A percentile compares a stretch with the other conserved stretches of the same genome.
These are phyloP conservation scores for Osmanthus fragrans DNA, from an alignment of 257 asterid species.

Conservation along the genomic window DNA sequence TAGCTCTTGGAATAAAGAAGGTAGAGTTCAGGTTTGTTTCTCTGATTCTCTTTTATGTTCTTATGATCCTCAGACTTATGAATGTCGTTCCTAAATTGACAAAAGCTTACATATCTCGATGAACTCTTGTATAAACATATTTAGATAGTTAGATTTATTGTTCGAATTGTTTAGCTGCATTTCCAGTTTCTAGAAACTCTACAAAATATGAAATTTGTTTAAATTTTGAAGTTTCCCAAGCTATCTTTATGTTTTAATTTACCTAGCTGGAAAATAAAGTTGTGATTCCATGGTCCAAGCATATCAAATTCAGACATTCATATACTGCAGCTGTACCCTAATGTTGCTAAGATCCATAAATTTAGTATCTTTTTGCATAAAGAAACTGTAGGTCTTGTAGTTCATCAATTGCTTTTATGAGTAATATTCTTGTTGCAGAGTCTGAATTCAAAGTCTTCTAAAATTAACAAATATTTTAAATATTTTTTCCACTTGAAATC, in stretches of 20 bases:
- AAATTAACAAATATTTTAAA: neutral
- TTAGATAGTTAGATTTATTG: neutral
- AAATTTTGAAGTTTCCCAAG: neutral
- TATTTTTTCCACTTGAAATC: neutral
- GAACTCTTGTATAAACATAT: neutral
- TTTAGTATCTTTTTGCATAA: neutral
- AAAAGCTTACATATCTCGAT: neutral
- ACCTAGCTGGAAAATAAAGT: neutral
- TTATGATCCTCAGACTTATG: neutral
- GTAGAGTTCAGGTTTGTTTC: constrained; percentile 70
- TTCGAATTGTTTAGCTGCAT: neutral
- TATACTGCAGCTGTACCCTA: neutral
- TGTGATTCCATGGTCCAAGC: neutral
- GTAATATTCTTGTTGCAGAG: neutral
- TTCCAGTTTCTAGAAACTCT: neutral
- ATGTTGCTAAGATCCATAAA: neutral
- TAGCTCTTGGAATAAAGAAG: constrained; percentile 81
- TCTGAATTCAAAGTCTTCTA: neutral
- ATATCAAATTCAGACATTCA: neutral
- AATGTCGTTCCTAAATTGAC: neutral
- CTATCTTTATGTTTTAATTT: too few relatives aligned
- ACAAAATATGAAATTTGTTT: neutral
- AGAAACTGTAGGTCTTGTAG: neutral
- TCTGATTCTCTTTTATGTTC: constrained; percentile 11
- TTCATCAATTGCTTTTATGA: neutral